phyloP scores from a whole-genome alignment of 23 red algal genomes.

The Gracilaria domingensis region DNA sequence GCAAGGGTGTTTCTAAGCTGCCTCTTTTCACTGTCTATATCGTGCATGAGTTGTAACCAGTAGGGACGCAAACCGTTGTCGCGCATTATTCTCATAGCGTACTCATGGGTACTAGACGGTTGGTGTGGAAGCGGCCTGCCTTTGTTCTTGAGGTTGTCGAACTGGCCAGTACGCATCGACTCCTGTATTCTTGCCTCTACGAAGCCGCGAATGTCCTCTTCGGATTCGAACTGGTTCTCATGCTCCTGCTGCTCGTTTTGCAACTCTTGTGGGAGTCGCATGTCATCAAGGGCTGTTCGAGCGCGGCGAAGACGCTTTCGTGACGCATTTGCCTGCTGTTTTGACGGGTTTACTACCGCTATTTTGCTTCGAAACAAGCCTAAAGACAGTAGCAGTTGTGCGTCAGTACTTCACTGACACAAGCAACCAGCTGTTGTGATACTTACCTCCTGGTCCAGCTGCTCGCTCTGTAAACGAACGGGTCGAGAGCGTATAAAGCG shows the following conservation, averaged over 20 bases:
- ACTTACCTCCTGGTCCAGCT: constrained; percentile 67
- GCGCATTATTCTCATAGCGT: constrained; percentile 72
- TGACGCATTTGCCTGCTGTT: constrained; percentile 32
- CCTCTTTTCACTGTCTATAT: constrained; percentile 63
- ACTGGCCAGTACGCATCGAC: constrained; percentile 63
- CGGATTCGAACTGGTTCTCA: constrained; percentile 45
- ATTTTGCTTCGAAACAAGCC: constrained; percentile 34
- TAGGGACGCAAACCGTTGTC: constrained; percentile 64
- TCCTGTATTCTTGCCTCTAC: constrained; percentile 65
- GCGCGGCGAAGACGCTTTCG: constrained; percentile 54
- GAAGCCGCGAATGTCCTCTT: constrained; percentile 46
- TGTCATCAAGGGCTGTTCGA: constrained; percentile 32
- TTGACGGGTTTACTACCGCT: constrained; percentile 47
- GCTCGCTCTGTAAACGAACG: constrained; percentile 57
- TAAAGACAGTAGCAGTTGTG: not conserved
- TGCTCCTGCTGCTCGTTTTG: constrained; percentile 1
- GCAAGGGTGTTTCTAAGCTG: constrained; percentile 22
- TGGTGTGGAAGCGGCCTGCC: constrained; percentile 59
- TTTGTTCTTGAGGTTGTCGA: constrained; percentile 76
- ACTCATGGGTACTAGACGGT: constrained; percentile 39
- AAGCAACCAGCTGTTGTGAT: not conserved
- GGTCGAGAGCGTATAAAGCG: not conserved
- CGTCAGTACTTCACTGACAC: constrained; percentile 19
- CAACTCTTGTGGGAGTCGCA: constrained; percentile 35
- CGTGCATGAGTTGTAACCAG: constrained; percentile 78